Base-by-base conservation (phyloP, 768 basidiomycete genomes). In the Tremella yokohamensis region DNA sequence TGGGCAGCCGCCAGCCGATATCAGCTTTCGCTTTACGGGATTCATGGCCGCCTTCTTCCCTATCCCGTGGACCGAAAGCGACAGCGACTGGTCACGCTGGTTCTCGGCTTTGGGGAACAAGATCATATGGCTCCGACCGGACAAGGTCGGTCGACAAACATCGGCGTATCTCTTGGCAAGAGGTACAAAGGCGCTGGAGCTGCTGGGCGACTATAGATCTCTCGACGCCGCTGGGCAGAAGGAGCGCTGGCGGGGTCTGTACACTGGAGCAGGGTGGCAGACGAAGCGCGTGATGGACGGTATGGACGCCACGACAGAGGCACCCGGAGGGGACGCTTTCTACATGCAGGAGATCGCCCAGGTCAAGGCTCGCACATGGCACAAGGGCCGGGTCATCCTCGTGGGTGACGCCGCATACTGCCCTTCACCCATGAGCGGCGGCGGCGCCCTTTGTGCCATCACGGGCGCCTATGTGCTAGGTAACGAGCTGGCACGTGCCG, bases 401-500 rank as follows among this genome's bases (percentile, higher is more conserved):
- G 42, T 45, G 18, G 42, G 42, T 15, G 42, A 45, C 22, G 42
- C 42, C 6, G 42, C 42, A 24, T 22, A 45, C 22, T 18, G 42
- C 42, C 63, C 71, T 6, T 54, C 69, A 2, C 66, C 70, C 0
- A 25, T 70, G 20, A 63, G 63, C 11, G 73, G 73, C 20, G 60
- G 56, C 50, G 73, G 73, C 1, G 69, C 73, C 7, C 53, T 63
- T 1, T 51, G 63, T 20, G 62, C 66, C 22, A 44, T 72, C 22
- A 13, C 49, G 0, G 73, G 70, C 22, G 62, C 60, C 6, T 72
- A 69, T 58, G 42, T 72, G n/a, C 63, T 72, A 25, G 73, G 58
- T 11, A 61, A 59, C n/a, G 70, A 72, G 57, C 44, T 70, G 19
- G 52, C 51, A 34, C 29, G 29, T 11, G 29, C 29, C 29, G 29